Conservation (phyloP, 129 eudicot species). For the Flaveria sonorensis region DNA sequence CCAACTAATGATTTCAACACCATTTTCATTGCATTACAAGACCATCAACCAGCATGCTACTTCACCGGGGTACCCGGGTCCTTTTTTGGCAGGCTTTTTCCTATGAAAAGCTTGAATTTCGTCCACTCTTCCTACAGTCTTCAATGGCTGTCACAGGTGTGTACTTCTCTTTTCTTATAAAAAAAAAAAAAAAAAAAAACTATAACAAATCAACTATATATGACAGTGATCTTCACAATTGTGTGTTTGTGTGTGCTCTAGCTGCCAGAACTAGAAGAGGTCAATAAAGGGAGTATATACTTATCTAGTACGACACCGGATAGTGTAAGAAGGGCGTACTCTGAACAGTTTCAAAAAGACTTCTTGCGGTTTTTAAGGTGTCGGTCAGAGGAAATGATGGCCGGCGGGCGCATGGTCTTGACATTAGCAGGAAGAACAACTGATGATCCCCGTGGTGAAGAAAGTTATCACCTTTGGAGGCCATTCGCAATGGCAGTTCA, state of each 20-base stretch:
- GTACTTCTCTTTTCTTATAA: too few species aligned
- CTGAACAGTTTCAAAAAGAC: slow-evolving; percentile 38
- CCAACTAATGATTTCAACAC: slow-evolving; percentile 80
- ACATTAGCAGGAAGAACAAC: slow-evolving; percentile 46
- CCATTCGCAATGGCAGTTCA: slow-evolving; percentile 56
- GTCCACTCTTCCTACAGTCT: slow-evolving; percentile 80
- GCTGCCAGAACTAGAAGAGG: slow-evolving; percentile 55
- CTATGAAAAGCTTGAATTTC: slow-evolving; percentile 49
- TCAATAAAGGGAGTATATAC: slow-evolving; percentile 48
- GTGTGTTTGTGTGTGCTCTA: not conserved
- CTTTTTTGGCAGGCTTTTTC: slow-evolving; percentile 56
- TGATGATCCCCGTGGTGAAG: slow-evolving; percentile 40
- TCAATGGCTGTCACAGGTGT: slow-evolving; percentile 63
- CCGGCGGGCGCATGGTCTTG: slow-evolving; percentile 58
- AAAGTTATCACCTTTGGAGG: slow-evolving; percentile 54
- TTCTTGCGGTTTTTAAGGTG: slow-evolving; percentile 41
- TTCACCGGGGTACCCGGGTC: slow-evolving; percentile 70
- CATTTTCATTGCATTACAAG: slow-evolving; percentile 51
- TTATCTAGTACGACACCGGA: slow-evolving; percentile 39
- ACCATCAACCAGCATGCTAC: slow-evolving; percentile 39
- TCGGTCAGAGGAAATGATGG: slow-evolving; percentile 43
- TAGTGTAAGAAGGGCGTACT: slow-evolving; percentile 34
- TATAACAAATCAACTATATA: too few species aligned
- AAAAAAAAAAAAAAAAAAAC: too few species aligned
- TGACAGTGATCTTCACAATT: too few species aligned